Evolutionary conservation across 352 stramenopile species (phyloP), one percentile per base, ranked within the genome.

Genomic region (Globisporangium ultimum): DNA sequence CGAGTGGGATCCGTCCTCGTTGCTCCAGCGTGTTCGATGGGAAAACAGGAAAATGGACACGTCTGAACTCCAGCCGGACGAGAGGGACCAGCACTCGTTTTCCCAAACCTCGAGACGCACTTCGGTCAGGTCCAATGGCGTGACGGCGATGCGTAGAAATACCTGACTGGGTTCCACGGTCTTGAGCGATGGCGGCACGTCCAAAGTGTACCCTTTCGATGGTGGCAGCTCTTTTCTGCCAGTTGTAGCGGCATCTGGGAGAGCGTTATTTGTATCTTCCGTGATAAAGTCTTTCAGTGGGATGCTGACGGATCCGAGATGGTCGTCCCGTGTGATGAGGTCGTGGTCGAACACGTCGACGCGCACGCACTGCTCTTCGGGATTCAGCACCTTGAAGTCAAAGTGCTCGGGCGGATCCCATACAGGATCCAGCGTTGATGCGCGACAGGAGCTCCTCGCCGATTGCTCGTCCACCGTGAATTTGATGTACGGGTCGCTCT

Each of bases 321-420:
- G 55, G 46, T 74, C 63, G 38, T 78, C 66, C 8, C 11, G 34
- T 14, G 50, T 49, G 45, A 80, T 20, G 12, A 70, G 43, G 40
- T 76, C 68, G 36, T 70, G 60, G 45, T 78, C 63, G 21, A 58
- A 76, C 22, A 80, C 64, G 13, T 76, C 48, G 17, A 76, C 48
- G 9, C 40, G 6, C 15, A 80, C 55, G 0, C 51, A 24, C 15
- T 54, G 43, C 18, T 47, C 17, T 14, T 53, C 14, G 8, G 55
- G 67, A 21, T 73, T 52, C 20, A 15, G n/a, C n/a, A 78, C 40
- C 42, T 59, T 66, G 59, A 80, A 74, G 58, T 76, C 60, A 40
- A 78, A 80, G 12, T 60, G 64, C 54, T 80, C 68, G 0, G 53
- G 54, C 5, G 68, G 67, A 2, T 43, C 54, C 71, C 71, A 80